phyloP scores from a whole-genome alignment of 768 basidiomycete genomes.

The Leccinum uliginosum region DNA sequence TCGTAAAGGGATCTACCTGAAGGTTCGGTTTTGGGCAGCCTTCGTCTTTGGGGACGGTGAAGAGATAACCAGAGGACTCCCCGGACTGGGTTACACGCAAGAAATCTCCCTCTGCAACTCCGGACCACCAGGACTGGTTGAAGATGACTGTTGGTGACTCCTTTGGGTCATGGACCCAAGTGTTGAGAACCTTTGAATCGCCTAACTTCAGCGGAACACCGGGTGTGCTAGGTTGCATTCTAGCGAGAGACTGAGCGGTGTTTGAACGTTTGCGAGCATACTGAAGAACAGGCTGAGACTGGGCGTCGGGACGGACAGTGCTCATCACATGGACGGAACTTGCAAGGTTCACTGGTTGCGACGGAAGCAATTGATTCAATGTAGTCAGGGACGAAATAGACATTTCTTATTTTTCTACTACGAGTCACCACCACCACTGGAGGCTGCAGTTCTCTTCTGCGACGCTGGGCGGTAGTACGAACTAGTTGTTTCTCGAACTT shows the following conservation, averaged over 20 bases:
- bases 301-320: slow-evolving; percentile 61
- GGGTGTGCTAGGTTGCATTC: slow-evolving; percentile 34
- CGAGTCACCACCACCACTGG: slow-evolving; percentile 1
- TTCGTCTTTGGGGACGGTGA: slow-evolving; percentile 66
- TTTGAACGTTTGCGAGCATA: slow-evolving; percentile 67
- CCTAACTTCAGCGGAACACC: slow-evolving; percentile 50
- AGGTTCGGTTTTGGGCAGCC: slow-evolving; percentile 54
- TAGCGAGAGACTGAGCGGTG: slow-evolving; percentile 64
- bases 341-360: too few species aligned
- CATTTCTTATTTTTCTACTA: background rate
- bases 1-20: slow-evolving; percentile 41
- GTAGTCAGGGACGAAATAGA: background rate
- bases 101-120: slow-evolving; percentile 73
- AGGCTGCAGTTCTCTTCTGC: slow-evolving; percentile 2
- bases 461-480: slow-evolving; percentile 16
- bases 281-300: slow-evolving; percentile 37
- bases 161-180: slow-evolving; percentile 73
- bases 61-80: slow-evolving; percentile 48
- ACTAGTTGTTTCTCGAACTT: background rate
- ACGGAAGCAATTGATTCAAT: slow-evolving; percentile 1
- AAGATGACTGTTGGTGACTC: slow-evolving; percentile 57
- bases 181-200: slow-evolving; percentile 57
- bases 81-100: slow-evolving; percentile 50
- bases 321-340: slow-evolving; percentile 39
- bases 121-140: slow-evolving; percentile 75